phyloP scores from a whole-genome alignment of 2,329 filamentous ascomycete genomes.

The Emergomyces pasteurianus region DNA sequence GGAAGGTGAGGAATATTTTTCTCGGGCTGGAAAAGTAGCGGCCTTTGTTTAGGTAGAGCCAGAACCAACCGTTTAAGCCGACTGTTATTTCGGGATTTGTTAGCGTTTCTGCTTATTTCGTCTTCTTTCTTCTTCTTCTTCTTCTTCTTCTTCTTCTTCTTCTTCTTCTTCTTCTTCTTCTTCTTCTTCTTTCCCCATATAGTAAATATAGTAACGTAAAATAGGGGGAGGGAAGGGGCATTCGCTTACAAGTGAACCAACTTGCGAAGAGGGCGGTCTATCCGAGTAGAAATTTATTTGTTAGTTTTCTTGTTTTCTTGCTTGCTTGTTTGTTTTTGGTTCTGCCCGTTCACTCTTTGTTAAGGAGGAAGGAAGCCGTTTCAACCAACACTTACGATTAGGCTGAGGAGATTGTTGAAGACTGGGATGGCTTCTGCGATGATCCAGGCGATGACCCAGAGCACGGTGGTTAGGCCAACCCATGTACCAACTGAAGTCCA shows the following conservation, averaged over 20 bases:
- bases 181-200: no score
- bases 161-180: no score
- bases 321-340: background rate
- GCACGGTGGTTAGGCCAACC: constrained; percentile 42
- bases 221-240: constrained; percentile 12
- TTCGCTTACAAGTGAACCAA: constrained; percentile 50
- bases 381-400: constrained; percentile 36
- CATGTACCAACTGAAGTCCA: constrained; percentile 44
- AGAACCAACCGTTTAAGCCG: constrained; percentile 34
- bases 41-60: constrained; percentile 38
- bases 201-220: background rate
- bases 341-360: background rate
- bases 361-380: background rate
- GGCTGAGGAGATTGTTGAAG: constrained; percentile 54
- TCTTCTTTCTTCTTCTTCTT: no score
- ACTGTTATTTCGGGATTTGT: constrained; percentile 9
- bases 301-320: background rate
- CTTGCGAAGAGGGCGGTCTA: constrained; percentile 48
- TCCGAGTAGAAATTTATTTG: constrained; percentile 8
- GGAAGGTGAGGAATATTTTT: constrained; percentile 34
- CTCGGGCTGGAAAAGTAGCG: constrained; percentile 29
- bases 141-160: no score
- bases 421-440: constrained; percentile 59
- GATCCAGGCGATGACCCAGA: constrained; percentile 54
- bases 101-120: no score